Conservation (phyloP, 1,284 basidiomycete species). For the Malassezia globosa region DNA sequence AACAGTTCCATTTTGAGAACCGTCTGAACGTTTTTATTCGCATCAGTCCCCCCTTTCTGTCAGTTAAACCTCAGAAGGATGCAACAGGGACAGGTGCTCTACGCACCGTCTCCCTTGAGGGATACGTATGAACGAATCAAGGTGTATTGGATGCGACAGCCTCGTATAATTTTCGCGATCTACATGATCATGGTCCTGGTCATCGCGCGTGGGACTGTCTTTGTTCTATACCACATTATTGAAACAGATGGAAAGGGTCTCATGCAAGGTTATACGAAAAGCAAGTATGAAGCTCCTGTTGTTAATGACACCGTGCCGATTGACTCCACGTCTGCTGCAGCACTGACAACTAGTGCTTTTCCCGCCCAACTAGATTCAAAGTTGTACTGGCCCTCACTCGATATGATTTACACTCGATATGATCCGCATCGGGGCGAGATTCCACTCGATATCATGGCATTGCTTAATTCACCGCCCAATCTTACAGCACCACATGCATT, state of each 20-base stretch:
- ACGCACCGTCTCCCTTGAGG: neutral
- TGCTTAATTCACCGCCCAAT: constrained; percentile 22
- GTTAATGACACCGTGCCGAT: neutral
- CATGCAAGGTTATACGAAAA: neutral
- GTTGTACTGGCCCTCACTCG: neutral
- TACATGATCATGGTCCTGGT: neutral
- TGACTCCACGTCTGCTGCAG: neutral
- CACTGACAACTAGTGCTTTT: constrained; percentile 2
- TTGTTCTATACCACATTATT: neutral
- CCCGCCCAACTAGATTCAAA: neutral
- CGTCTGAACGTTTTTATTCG: too few relatives aligned
- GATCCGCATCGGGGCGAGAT: constrained; percentile 33
- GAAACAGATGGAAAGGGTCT: neutral
- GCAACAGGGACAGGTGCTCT: neutral
- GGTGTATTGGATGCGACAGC: neutral
- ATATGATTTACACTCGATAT: constrained; percentile 17
- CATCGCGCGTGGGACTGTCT: neutral
- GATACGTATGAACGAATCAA: neutral
- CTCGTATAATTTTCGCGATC: neutral
- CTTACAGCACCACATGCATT: constrained; percentile 15
- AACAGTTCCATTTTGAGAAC: too few relatives aligned
- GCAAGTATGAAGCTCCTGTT: neutral
- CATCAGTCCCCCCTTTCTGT: too few relatives aligned
- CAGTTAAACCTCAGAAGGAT: too few relatives aligned
- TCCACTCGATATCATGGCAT: constrained; percentile 15